Evolutionary conservation across 129 eudicot genomes (phyloP).

Genomic region (Heracleum sosnowskyi): DNA sequence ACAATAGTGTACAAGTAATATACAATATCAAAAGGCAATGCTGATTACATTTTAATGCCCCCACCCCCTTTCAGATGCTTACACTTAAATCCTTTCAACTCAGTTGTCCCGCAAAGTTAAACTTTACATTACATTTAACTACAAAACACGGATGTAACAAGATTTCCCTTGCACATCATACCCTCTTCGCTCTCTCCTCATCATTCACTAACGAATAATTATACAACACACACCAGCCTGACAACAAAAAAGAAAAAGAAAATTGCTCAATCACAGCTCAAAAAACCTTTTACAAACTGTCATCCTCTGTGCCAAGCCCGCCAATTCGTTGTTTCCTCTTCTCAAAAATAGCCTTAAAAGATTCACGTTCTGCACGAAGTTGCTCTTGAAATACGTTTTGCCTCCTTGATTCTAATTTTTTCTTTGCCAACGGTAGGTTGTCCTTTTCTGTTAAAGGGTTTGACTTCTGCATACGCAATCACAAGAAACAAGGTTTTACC

Average conservation of each 20-base stretch:
- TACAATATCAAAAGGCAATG: neutral
- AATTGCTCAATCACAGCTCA: neutral
- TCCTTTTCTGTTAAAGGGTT: slow-evolving; percentile 72
- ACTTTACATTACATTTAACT: neutral
- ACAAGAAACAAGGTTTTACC: neutral
- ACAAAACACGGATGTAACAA: neutral
- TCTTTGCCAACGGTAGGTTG: slow-evolving; percentile 16
- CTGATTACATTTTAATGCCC: neutral
- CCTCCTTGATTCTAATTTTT: slow-evolving; percentile 32
- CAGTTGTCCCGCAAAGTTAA: neutral
- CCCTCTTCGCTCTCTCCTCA: neutral
- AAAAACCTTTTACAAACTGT: neutral
- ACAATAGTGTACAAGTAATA: neutral
- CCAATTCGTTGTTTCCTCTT: slow-evolving; percentile 68
- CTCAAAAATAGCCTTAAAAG: slow-evolving; percentile 85
- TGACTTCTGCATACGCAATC: slow-evolving; percentile 53
- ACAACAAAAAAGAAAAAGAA: neutral
- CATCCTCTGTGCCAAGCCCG: slow-evolving; percentile 49
- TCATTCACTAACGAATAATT: neutral
- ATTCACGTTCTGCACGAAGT: slow-evolving; percentile 78
- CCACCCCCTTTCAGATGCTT: neutral
- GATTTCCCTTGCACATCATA: neutral
- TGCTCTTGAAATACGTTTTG: slow-evolving; percentile 63
- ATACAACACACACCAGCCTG: neutral
- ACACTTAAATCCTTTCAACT: neutral